Base-by-base conservation (phyloP, 1,139 yeast species). In the Blastobotrys buckinghamii region DNA sequence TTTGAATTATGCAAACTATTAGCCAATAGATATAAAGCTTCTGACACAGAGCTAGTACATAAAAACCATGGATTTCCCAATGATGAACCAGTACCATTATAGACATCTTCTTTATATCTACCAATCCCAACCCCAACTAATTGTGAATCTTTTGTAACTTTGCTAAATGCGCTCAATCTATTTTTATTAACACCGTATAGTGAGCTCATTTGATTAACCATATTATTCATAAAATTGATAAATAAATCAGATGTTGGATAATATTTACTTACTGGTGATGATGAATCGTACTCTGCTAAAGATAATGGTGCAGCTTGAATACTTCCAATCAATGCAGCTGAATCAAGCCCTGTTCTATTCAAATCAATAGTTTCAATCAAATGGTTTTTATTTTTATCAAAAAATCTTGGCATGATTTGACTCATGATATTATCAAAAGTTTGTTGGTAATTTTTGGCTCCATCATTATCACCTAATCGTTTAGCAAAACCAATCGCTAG, bases 61-160 rank as follows among this genome's bases (percentile, higher is more conserved):
- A 92, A 76, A 63, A 90, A 90, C 98, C 97, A 92, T 2, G 98
- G 97, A 61, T 92, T 92, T 2, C 97, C 97, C 57, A 81, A 84
- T 15, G 84, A 74, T 0, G 76, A 72, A 0, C 81, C 82, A 52
- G 75, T 71, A 0, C 97, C 97, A 65, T 90, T 85, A 65, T 92
- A 92, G 12, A 84, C 67, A 67, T 92, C 98, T 61, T 90, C 97
- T 0, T 97, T 96, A 61, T 92, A 92, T 60, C 98, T 73, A 1
- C 98, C 98, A 44, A 90, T 68, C 0, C 86, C 96, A 39, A 83
- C 22, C 53, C 60, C 40, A 51, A 39, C 19, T 51, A 42, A 17
- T 50, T 39, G 41, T n/a, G 17, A 27, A 8, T 44, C 50, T 16
- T 62, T 61, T 2, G 49, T 49, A 9, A 45, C 39, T 4, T 52